A percentile compares a stretch with the other conserved stretches of the same genome.
Evolutionary conservation across 345 rosid species (phyloP).

Genomic region (Citrus mangshanensis): DNA sequence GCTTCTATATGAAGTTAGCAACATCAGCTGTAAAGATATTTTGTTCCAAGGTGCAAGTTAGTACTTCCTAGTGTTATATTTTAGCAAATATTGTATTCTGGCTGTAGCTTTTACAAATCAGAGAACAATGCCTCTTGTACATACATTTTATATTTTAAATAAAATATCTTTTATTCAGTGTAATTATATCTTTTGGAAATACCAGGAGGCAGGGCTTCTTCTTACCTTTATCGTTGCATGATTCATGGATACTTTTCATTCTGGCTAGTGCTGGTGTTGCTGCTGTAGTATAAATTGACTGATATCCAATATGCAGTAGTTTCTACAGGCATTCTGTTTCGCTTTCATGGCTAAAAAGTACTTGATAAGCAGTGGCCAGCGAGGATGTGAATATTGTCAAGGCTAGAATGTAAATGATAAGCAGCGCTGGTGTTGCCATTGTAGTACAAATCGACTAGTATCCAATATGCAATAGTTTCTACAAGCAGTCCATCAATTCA

Average conservation of each 20-base stretch:
- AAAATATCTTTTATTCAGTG: slow-evolving; percentile 44
- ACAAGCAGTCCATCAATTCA: background rate
- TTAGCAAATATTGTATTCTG: slow-evolving; percentile 51
- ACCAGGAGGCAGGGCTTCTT: background rate
- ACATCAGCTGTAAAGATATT: slow-evolving; percentile 60
- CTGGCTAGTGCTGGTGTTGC: slow-evolving; percentile 1
- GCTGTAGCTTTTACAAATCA: slow-evolving; percentile 56
- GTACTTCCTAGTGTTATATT: slow-evolving; percentile 42
- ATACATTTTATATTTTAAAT: slow-evolving; percentile 68
- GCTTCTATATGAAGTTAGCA: slow-evolving; percentile 52
- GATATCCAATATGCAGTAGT: slow-evolving; percentile 14
- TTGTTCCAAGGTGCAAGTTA: slow-evolving; percentile 43
- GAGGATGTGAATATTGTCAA: background rate
- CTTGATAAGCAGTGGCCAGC: background rate
- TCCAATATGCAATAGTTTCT: slow-evolving; percentile 14
- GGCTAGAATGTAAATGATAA: no score
- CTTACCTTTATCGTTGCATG: background rate
- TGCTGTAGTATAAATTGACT: slow-evolving; percentile 10
- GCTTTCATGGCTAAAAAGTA: slow-evolving; percentile 1
- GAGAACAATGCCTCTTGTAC: slow-evolving; percentile 71
- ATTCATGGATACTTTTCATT: background rate
- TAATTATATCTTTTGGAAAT: slow-evolving; percentile 4
- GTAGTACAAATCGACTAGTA: slow-evolving; percentile 6
- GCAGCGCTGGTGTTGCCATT: background rate
- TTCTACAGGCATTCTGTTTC: slow-evolving; percentile 1